A percentile compares a stretch with the other conserved stretches of the same genome.
phyloP scores from a whole-genome alignment of 1,284 basidiomycete genomes.

The Irpex sp. region DNA sequence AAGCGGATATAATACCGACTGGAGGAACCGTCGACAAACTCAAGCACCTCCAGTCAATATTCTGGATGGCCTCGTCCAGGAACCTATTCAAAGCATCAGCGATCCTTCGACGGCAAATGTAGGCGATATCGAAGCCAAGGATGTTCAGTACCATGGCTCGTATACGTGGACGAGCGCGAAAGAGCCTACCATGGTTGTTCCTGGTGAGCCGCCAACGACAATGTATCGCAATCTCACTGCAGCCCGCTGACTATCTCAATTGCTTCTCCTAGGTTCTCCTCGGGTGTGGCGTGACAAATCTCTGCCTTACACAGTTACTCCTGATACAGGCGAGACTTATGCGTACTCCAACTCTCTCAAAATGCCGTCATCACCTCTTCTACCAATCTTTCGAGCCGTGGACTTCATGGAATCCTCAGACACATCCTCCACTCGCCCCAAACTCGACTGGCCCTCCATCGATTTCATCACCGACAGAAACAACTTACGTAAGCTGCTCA shows the following conservation, averaged over 20 bases:
- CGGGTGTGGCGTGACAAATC: conserved; percentile 32
- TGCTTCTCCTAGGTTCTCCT: not conserved
- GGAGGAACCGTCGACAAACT: not conserved
- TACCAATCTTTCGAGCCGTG: conserved; percentile 46
- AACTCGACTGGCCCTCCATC: conserved; percentile 40
- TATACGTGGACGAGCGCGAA: conserved; percentile 40
- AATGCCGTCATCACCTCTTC: conserved; percentile 34
- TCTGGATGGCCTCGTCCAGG: not conserved
- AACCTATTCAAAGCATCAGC: not conserved
- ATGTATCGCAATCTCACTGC: not conserved
- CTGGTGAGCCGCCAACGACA: conserved; percentile 29
- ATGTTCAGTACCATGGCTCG: conserved; percentile 39
- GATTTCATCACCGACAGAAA: conserved; percentile 59
- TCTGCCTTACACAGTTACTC: conserved; percentile 47
- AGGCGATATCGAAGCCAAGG: conserved; percentile 20
- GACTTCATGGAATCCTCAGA: conserved; percentile 31
- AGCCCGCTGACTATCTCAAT: not conserved
- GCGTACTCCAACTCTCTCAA: conserved; percentile 47
- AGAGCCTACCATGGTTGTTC: conserved; percentile 43
- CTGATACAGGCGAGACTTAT: conserved; percentile 39
- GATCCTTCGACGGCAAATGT: not conserved
- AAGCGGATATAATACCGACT: not conserved
- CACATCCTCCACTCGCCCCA: conserved; percentile 10
- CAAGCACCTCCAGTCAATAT: not conserved
- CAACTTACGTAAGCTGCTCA: conserved; percentile 46